Evolutionary conservation across 2,329 filamentous ascomycete genomes (phyloP), one percentile per base, ranked within the genome.

Genomic region (Colletotrichum simmondsii): DNA sequence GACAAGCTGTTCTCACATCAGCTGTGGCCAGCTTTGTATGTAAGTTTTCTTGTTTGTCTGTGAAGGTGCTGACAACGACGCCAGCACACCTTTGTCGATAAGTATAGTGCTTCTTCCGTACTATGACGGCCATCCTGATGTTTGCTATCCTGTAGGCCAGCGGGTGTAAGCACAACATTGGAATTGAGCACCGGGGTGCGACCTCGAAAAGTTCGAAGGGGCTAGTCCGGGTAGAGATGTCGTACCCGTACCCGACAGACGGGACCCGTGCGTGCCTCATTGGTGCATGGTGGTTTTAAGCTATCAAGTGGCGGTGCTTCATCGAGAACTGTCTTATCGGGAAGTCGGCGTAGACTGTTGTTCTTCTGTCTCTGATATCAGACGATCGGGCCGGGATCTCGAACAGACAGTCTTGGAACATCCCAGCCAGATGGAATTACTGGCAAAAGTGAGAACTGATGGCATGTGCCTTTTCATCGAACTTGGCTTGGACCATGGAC

Each of bases 331-430:
- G 28, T 42, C 59, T 70, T 28, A 22, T 49, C 42, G 59, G 57
- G 22, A 54, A 11, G 16, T 59, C 60, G 71, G 60, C 14, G 4
- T 61, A 12, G 61, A 26, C 42, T 52, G 28, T 24, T 61, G 22
- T 58, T 53, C 37, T 65, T 26, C 8, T 65, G 35, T 61, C 53
- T 64, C 46, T 14, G 11, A 73, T 14, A 71, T 71, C 61, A 65
- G 71, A 73, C 37, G 56, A 73, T 73, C 67, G 56, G 61, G 32
- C 67, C 60, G 46, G 49, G 56, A 71, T 64, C 67, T 73, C 60
- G 60, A 65, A 73, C 71, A 73, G 66, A 71, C 56, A 37, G 32
- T 57, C 60, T 71, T 71, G 61, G 70, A 62, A 65, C 71, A 58
- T 46, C 35, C 49, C 35, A 65, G 49, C 37, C 59, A 22, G 53